Evolutionary conservation across 2,329 filamentous ascomycete species (phyloP), one percentile per base, ranked within the genome.

Genomic region (Scedosporium apiospermum): DNA sequence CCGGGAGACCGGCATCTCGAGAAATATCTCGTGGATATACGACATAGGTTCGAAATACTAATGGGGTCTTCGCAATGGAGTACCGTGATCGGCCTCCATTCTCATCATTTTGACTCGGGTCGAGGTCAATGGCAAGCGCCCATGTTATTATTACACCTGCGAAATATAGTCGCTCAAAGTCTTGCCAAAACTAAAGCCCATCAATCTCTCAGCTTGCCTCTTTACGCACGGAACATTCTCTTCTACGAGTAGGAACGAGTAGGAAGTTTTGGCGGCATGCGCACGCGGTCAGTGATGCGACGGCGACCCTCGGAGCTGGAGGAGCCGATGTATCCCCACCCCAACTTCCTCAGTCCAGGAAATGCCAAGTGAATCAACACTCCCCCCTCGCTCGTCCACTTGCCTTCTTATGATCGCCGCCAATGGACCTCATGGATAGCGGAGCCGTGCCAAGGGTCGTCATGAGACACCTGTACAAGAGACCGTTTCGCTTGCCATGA

Each of bases 341-440:
- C 21, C 23, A 55, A 14, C 42, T 42, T 21, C 41, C 58, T 7
- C 53, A 60, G 46, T 30, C 49, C 49, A 57, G 49, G 46, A n/a
- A 41, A 55, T 61, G 60, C 60, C 60, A 57, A 57, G 60, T 57
- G 34, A 42, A 55, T 61, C 49, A n/a, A 42, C 21, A 18, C 51
- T 55, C 10, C 46, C 42, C 44, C 59, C 55, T 34, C 27, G 44
- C n/a, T 46, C 46, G 12, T 57, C 46, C 12, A 26, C 23, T n/a
- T 18, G 18, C 23, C 2, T 10, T 12, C 30, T 57, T 57, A 57
- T 57, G 60, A 61, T 61, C 60, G 18, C 27, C 60, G 60, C 4
- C 26, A 30, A 23, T 55, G 46, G 46, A 16, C 49, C n/a, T 9
- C 16, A 23, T 38, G 34, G 34, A 38, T 38, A 38, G n/a, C n/a